Conservation (phyloP, 352 stramenopile species). For the Blastocystis sp. region DNA sequence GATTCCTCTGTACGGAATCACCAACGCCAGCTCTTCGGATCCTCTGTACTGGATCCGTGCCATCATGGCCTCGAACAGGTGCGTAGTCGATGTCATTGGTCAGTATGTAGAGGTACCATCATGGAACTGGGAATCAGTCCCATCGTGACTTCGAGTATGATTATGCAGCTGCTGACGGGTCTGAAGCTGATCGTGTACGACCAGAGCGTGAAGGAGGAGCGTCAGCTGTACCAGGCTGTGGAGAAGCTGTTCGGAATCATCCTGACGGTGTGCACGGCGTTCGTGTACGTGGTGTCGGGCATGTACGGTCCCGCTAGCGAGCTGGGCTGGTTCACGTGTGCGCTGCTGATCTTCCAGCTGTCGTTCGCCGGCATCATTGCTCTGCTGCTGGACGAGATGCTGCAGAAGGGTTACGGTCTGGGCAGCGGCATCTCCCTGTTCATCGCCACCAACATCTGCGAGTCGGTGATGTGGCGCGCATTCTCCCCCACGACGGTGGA, state of each 20-base stretch:
- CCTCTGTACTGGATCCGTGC: conserved; percentile 99
- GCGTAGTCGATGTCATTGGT: not conserved
- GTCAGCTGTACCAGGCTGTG: conserved; percentile 87
- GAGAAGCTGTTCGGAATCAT: conserved; percentile 99
- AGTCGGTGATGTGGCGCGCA: conserved; percentile 98
- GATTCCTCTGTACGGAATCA: conserved; percentile 97
- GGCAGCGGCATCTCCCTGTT: conserved; percentile 96
- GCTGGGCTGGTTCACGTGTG: conserved; percentile 91
- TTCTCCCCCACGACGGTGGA: conserved; percentile 98
- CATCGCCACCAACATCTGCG: conserved; percentile 98
- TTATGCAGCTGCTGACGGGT: conserved; percentile 95
- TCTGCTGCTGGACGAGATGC: conserved; percentile 95
- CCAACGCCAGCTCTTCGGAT: conserved; percentile 92
- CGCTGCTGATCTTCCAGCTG: conserved; percentile 96
- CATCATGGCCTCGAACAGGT: conserved; percentile 91
- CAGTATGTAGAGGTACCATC: conserved; percentile 72
- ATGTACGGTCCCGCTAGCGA: conserved; percentile 96
- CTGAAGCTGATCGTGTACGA: conserved; percentile 97
- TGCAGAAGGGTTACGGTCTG: conserved; percentile 98
- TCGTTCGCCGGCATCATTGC: conserved; percentile 94
- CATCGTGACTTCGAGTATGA: conserved; percentile 94
- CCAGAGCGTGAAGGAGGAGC: conserved; percentile 94
- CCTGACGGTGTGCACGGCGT: conserved; percentile 92
- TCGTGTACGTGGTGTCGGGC: conserved; percentile 93
- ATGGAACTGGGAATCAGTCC: conserved; percentile 96